Base-by-base conservation (phyloP, 2,329 filamentous ascomycete species). In the Cryphonectria parasitica region DNA sequence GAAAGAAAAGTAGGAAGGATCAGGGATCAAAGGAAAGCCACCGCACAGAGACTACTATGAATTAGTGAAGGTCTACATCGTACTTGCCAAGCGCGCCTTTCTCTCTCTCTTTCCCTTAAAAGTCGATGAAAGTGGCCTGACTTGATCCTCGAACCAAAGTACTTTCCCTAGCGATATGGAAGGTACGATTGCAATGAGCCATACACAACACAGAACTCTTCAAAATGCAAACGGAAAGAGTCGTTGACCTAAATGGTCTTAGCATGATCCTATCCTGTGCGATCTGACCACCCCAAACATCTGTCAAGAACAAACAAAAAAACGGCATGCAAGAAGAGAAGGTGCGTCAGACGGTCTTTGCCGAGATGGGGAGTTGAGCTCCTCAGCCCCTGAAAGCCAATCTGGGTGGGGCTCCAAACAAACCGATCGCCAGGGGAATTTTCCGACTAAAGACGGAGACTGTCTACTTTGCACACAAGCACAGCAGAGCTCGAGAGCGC, bases 351-450 rank as follows among this genome's bases (percentile, higher is more conserved):
- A 15, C 56, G 56, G 56, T n/a, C 25, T 36, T 61, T 61, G 56
- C 56, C 58, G 58, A 61, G 34, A 61, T 36, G 13, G 58, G 31
- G 58, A 61, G 58, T n/a, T 61, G 58, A 22, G 22, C 34, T 39
- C 6, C 11, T 49, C 28, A 19, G 31, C 63, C 63, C 63, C 63
- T 65, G 63, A 65, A 54, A 54, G 43, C 45, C 63, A 65, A 65
- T 54, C 34, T 17, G 22, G 45, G 63, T 39, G 63, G 63, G 39
- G 43, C 45, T 52, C 31, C 5, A 54, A 34, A 61, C 25, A 45
- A 65, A 34, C 39, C 34, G 63, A 65, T 65, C 63, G 25, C 43
- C 63, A 65, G 63, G 43, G 17, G 58, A 61, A 61, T 61, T 39
- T 39, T 39, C 58, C 34, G 34, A 22, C 34, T 1, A 34, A 39